phyloP scores from a whole-genome alignment of 129 eudicot genomes.

The Escallonia rubra region DNA sequence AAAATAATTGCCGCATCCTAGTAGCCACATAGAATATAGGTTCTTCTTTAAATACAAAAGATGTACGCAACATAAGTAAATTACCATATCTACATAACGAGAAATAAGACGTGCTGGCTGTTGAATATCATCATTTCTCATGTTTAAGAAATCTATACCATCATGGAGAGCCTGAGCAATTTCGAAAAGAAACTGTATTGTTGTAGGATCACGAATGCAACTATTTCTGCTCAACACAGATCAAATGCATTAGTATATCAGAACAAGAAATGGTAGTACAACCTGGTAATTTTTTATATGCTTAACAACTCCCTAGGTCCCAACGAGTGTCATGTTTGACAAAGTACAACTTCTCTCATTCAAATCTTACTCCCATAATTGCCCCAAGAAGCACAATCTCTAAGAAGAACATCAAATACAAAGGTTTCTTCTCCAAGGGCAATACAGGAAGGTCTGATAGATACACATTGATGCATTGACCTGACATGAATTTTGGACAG shows the following conservation, averaged over 20 bases:
- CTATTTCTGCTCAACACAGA: conserved; percentile 42
- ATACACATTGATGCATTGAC: too few species aligned
- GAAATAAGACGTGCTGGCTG: conserved; percentile 54
- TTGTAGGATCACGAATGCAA: conserved; percentile 48
- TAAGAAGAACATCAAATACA: too few species aligned
- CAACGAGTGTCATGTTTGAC: not conserved
- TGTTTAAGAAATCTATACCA: conserved; percentile 44
- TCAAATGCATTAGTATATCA: not conserved
- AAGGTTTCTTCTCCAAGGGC: too few species aligned
- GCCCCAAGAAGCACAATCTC: too few species aligned
- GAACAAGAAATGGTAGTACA: not conserved
- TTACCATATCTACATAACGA: conserved; percentile 69
- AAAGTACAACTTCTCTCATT: too few species aligned
- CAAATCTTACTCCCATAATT: too few species aligned
- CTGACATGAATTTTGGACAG: too few species aligned
- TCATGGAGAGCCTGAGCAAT: conserved; percentile 75
- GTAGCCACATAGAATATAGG: not conserved
- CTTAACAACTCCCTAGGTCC: not conserved
- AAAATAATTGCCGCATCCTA: conserved; percentile 1
- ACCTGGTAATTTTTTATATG: not conserved
- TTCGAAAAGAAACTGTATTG: conserved; percentile 62
- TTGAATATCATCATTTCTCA: conserved; percentile 57
- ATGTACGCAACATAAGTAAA: not conserved
- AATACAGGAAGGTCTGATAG: too few species aligned
- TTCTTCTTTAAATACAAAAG: not conserved